Conservation (phyloP, 352 stramenopile species). For the Phytophthora tubulina region DNA sequence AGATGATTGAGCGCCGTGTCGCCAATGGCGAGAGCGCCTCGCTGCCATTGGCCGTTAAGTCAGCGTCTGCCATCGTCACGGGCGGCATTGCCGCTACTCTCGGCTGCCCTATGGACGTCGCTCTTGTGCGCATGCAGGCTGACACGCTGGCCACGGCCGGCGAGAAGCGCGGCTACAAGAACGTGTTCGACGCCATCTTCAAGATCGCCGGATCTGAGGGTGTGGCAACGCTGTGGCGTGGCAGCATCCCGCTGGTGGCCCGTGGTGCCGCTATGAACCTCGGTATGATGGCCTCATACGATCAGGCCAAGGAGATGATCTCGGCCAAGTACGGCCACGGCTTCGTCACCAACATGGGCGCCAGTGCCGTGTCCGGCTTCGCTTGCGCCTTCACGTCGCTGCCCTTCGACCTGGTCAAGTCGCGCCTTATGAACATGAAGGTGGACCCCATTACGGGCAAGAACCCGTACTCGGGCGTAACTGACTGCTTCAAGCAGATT, state of each 20-base stretch:
- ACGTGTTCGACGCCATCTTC: slow-evolving; percentile 97
- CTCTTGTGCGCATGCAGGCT: slow-evolving; percentile 98
- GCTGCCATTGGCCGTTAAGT: slow-evolving; percentile 82
- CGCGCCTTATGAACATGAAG: slow-evolving; percentile 98
- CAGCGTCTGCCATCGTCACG: slow-evolving; percentile 74
- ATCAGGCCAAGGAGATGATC: slow-evolving; percentile 97
- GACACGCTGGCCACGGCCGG: slow-evolving; percentile 93
- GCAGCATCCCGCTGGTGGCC: slow-evolving; percentile 94
- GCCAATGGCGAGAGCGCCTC: slow-evolving; percentile 75
- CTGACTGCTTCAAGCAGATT: slow-evolving; percentile 97
- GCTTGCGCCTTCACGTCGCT: slow-evolving; percentile 98
- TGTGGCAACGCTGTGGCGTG: slow-evolving; percentile 91
- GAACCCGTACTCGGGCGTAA: slow-evolving; percentile 95
- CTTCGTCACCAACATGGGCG: slow-evolving; percentile 93
- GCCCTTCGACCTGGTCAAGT: slow-evolving; percentile 99
- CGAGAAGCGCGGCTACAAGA: slow-evolving; percentile 98
- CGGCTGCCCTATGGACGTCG: slow-evolving; percentile 98
- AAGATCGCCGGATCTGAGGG: slow-evolving; percentile 91
- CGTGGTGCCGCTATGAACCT: slow-evolving; percentile 99
- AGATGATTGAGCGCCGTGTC: slow-evolving; percentile 75
- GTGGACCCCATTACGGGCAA: slow-evolving; percentile 89
- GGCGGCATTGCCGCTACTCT: slow-evolving; percentile 95
- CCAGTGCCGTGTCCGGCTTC: slow-evolving; percentile 97
- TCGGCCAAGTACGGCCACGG: slow-evolving; percentile 69
- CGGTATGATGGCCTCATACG: slow-evolving; percentile 99